phyloP scores from a whole-genome alignment of 331 rosid genomes.

The Spiraea crenata region DNA sequence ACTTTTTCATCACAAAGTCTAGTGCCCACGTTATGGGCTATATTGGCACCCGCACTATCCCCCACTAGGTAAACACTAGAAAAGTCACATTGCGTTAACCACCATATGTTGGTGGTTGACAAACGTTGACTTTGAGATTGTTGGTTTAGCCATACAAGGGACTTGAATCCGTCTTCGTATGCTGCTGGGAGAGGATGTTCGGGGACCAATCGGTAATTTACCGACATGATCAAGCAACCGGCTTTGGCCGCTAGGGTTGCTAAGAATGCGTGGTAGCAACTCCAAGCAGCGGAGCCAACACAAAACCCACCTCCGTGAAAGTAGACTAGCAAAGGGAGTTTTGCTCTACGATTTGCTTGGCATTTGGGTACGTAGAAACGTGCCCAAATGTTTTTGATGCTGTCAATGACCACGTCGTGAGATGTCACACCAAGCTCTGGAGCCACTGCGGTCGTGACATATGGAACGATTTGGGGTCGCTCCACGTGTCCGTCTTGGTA shows the following conservation, averaged over 20 bases:
- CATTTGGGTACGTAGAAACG: slow-evolving; percentile 70
- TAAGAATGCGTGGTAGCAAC: slow-evolving; percentile 72
- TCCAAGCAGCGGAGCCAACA: slow-evolving; percentile 87
- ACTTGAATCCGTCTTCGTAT: slow-evolving; percentile 68
- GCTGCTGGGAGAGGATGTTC: slow-evolving; percentile 89
- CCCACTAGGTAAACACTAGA: slow-evolving; percentile 63
- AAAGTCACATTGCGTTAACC: slow-evolving; percentile 54
- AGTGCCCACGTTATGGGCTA: slow-evolving; percentile 55
- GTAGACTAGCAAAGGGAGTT: slow-evolving; percentile 62
- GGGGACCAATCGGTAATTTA: slow-evolving; percentile 78
- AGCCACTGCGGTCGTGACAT: slow-evolving; percentile 36
- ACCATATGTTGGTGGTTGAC: slow-evolving; percentile 40
- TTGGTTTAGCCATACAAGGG: slow-evolving; percentile 62
- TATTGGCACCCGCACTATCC: slow-evolving; percentile 88
- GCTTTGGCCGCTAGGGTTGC: slow-evolving; percentile 45
- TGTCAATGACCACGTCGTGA: slow-evolving; percentile 59
- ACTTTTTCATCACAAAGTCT: slow-evolving; percentile 25
- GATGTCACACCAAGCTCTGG: slow-evolving; percentile 52
- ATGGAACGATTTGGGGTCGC: slow-evolving; percentile 59
- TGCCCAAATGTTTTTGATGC: slow-evolving; percentile 54
- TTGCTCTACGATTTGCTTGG: slow-evolving; percentile 10
- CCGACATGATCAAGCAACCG: slow-evolving; percentile 63
- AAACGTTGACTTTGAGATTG: slow-evolving; percentile 22
- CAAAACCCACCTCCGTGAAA: slow-evolving; percentile 96
- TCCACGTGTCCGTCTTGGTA: slow-evolving; percentile 66